Evolutionary conservation across 768 basidiomycete species (phyloP), one percentile per base, ranked within the genome.

Genomic region (Obba rivulosa): DNA sequence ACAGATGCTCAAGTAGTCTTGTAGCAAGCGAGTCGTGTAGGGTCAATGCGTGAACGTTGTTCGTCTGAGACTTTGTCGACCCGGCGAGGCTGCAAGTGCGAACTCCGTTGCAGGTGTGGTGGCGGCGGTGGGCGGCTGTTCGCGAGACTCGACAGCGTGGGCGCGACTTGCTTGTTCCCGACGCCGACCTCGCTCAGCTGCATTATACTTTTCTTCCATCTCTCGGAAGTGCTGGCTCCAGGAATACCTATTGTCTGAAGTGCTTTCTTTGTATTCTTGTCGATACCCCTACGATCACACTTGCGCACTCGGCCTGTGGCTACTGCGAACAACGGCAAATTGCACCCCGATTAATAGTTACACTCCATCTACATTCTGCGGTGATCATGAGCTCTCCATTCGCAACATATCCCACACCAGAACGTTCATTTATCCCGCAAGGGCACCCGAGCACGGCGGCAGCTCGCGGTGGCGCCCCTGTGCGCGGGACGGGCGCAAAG

Each of bases 401-500:
- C 42, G 54, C 56, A n/a, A 58, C 45, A 3, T 62, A 61, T 42
- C 57, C 59, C 4, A 53, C 47, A 3, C 57, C 61, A 11, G 62
- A 62, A 20, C 54, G 62, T 1, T 52, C 61, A 1, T 64, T 62
- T 45, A 52, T 60, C 18, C 52, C 59, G 13, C 39, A 52, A 14
- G 49, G 22, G 9, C 28, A 23, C 17, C 45, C 49, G 18, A 28
- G 42, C 7, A 43, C 59, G 5, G 47, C 60, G 13, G 43, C 52
- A 34, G 43, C 50, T 17, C 52, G 52, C 2, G 50, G 60, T 2
- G 52, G 47, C 3, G 41, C 61, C 3, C 36, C 56, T 8, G 48
- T 53, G 1, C 43, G 59, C 35, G 60, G 57, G 23, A 56, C 57
- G 23, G 60, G 53, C n/a, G 55, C 60, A 0, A 67, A 67, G 31